Evolutionary conservation across 208 protist species (phyloP), one percentile per base, ranked within the genome.

Genomic region (Strigomonas culicis): DNA sequence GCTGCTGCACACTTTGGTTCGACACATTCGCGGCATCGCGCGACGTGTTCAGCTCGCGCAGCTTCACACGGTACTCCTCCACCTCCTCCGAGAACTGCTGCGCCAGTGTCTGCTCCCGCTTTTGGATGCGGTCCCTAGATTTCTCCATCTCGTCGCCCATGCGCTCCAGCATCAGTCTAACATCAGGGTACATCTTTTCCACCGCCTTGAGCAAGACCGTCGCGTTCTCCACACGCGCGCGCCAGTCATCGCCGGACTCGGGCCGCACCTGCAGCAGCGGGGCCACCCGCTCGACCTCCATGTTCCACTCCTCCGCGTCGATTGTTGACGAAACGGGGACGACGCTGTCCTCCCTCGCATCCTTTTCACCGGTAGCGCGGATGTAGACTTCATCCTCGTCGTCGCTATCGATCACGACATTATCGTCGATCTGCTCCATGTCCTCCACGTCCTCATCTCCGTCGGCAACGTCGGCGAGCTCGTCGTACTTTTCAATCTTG

Each of bases 141-240:
- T 93, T 96, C 39, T 92, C 84, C 77, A 96, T 87, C 62, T 96
- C 88, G 28, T 92, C 82, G 8, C 56, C 71, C 25, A 94, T 74
- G 25, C 86, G 74, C 61, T 87, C 78, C 21, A 96, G 80, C 84
- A 92, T 89, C 70, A 82, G 80, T 64, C 80, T 91, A 24, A 94
- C 88, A 21, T 93, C 88, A 19, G 91, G 91, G 66, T 93, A 96
- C 82, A 96, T 92, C 51, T 88, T 91, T 28, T 94, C 88, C 19
- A 96, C 83, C 24, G 85, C 86, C 58, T 92, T 94, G 15, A 96
- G 65, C 11, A 96, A 72, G 66, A 93, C 68, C 4, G 80, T 70
- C 6, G 88, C 84, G 63, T 70, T 90, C 63, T 94, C 88, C 27
- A 96, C 79, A 39, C 86, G 81, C 36, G 84, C 87, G 10, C 91